phyloP scores from a whole-genome alignment of 306 rosid genomes.

The Clitoria ternatea region DNA sequence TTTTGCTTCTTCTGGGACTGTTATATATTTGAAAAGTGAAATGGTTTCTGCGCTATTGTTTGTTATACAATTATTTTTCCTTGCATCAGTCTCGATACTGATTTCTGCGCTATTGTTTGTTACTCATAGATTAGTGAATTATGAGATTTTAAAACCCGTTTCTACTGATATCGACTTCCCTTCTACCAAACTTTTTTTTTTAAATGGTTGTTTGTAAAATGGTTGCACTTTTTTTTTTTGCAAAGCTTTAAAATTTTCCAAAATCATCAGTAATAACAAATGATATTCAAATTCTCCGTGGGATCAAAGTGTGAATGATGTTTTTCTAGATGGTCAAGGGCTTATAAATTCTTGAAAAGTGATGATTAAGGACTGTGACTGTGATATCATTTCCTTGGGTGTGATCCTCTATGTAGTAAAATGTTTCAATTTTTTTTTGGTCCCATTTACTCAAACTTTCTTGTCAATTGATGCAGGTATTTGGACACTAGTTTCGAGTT shows the following conservation, averaged over 20 bases:
- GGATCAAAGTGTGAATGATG: conserved; percentile 5
- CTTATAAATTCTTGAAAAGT: background rate
- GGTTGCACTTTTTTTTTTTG: background rate
- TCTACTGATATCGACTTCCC: background rate
- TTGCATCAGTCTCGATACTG: conserved; percentile 1
- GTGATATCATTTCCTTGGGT: background rate
- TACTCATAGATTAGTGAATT: conserved; percentile 6
- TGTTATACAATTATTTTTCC: background rate
- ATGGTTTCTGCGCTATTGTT: background rate
- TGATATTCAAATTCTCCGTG: background rate
- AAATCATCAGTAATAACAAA: background rate
- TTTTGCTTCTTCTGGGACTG: background rate
- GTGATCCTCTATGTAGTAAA: background rate
- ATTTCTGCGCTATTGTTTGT: conserved; percentile 1
- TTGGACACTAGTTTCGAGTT: conserved; percentile 29
- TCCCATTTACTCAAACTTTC: conserved; percentile 8
- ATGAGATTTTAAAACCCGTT: background rate
- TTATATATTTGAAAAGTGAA: background rate
- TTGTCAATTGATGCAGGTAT: conserved; percentile 37
- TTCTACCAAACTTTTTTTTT: background rate
- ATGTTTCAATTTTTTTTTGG: background rate
- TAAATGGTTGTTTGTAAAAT: background rate
- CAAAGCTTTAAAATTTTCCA: background rate
- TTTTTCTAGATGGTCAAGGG: background rate
- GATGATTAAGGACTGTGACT: background rate